Evolutionary conservation across 1,284 basidiomycete genomes (phyloP), one percentile per base, ranked within the genome.

Genomic region (Naganishia liquefaciens): DNA sequence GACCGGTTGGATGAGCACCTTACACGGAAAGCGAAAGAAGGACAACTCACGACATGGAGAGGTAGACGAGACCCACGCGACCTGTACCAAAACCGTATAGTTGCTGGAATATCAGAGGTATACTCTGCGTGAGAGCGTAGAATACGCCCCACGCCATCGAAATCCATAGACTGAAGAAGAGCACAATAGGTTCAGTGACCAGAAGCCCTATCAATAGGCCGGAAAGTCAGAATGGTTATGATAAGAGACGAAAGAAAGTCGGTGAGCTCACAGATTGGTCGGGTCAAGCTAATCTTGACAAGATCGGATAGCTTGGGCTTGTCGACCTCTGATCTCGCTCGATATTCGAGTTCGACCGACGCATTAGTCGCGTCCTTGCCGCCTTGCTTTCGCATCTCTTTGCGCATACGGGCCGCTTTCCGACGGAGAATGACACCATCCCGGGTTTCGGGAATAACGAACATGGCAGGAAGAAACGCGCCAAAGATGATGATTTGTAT

Each of bases 91-190:
- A 93, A 30, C 80, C 74, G 72, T 91, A 87, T 0, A 91, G 77
- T 17, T 78, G 80, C 33, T 74, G 69, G 70, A 89, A 90, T 23
- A 87, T 82, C 7, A 83, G 84, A 0, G 83, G 78, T 21, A 89
- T 80, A 0, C 87, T 87, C 82, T 86, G 85, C 33, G 91, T 80
- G 67, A 89, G 77, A 65, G 83, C 84, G 73, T 86, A 92, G 49
- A 88, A 76, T 13, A 92, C 83, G 0, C 90, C 89, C 90, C 89
- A 92, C 1, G 83, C 84, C 66, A 89, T 86, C 0, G 87, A 87
- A 55, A 86, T 78, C 89, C 89, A 92, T 23, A 89, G 68, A 66
- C 87, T 88, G 75, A 91, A 87, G 68, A 85, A 84, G 6, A 83
- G 79, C 0, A 92, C 88, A 37, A 90, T 82, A 0, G 89, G 89